Percentiles rank a stretch among this genome's conserved stretches.
These are phyloP conservation scores for Lentinus brumalis DNA, from an alignment of 768 basidiomycete genomes.

Conservation along the genomic window DNA sequence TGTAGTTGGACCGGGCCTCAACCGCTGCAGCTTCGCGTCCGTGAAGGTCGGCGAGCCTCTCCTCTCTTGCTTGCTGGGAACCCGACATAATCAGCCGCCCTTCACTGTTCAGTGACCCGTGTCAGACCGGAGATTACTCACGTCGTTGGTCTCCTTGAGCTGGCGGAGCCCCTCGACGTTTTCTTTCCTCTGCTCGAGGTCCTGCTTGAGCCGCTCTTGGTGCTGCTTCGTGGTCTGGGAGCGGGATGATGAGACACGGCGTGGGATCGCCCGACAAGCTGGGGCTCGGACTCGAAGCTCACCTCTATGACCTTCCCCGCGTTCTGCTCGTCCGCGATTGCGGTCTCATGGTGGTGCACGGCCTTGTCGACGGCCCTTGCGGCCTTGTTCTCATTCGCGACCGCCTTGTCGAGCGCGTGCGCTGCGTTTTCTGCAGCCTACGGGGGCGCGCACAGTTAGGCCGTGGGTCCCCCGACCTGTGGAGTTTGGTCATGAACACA, in stretches of 20 bases:
- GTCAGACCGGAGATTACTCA: constrained; percentile 13
- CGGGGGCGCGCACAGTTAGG: no score
- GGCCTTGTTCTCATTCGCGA: constrained; percentile 51
- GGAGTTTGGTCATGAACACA: constrained; percentile 20
- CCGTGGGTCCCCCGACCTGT: no score
- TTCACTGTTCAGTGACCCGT: neutral
- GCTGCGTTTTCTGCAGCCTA: constrained; percentile 43
- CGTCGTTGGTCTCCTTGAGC: constrained; percentile 32
- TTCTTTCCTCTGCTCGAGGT: constrained; percentile 26
- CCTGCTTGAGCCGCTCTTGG: constrained; percentile 26
- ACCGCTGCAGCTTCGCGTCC: no score
- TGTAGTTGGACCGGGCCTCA: no score
- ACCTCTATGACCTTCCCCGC: constrained; percentile 50
- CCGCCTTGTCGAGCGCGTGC: constrained; percentile 48
- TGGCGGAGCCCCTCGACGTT: constrained; percentile 29
- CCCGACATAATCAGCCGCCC: neutral
- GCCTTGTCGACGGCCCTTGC: constrained; percentile 54
- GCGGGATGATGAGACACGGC: neutral
- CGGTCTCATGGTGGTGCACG: constrained; percentile 52
- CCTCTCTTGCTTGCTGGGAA: constrained; percentile 21
- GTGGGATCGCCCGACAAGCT: neutral
- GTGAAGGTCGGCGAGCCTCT: no score
- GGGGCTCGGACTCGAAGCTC: constrained; percentile 7
- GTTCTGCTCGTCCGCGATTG: constrained; percentile 42
- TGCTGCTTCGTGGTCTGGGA: constrained; percentile 30